Base-by-base conservation (phyloP, 257 asterid genomes). In the Fraxinus anomala region DNA sequence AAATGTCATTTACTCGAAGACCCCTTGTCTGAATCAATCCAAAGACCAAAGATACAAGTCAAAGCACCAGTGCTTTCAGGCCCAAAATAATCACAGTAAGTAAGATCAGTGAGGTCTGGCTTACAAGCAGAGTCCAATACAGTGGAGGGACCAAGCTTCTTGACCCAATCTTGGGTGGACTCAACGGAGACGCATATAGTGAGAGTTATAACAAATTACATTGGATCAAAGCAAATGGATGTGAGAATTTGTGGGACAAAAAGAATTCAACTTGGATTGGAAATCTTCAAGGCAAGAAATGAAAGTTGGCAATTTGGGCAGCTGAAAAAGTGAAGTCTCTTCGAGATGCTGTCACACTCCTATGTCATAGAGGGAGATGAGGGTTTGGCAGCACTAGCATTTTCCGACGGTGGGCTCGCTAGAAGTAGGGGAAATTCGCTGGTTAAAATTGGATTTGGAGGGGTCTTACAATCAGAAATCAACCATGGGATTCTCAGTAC, bases 401-500 rank as follows among this genome's bases (percentile, higher is more conserved):
- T 37, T 75, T 13, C 70, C 71, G 16, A 80, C 47, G 68, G 40
- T 24, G 26, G 86, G 39, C 10, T 66, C 51, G 31, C 36, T 66
- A 80, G 83, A 37, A 66, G 56, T 80, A 80, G 71, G 76, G 10
- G 79, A 23, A 74, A 74, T 47, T 79, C 51, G 76, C 3, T 78
- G 75, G 56, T 72, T 75, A 23, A 73, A 17, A 74, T 51, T 67
- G 17, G 65, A 61, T 74, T 78, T 7, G 63, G 77, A 44, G 71
- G 59, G 26, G 51, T 80, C 63, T 80, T 82, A 83, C 98, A 94
- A 24, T 86, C 88, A 7, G 92, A 85, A 47, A 80, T 75, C 6
- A 88, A 87, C 98, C 98, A 94, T 80, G 97, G 95, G 59, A 86
- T 80, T 73, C 66, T 84, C 36, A 59, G 74, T 2, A 91, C 92